phyloP scores from a whole-genome alignment of 306 rosid genomes.

The Phaseolus lunatus region DNA sequence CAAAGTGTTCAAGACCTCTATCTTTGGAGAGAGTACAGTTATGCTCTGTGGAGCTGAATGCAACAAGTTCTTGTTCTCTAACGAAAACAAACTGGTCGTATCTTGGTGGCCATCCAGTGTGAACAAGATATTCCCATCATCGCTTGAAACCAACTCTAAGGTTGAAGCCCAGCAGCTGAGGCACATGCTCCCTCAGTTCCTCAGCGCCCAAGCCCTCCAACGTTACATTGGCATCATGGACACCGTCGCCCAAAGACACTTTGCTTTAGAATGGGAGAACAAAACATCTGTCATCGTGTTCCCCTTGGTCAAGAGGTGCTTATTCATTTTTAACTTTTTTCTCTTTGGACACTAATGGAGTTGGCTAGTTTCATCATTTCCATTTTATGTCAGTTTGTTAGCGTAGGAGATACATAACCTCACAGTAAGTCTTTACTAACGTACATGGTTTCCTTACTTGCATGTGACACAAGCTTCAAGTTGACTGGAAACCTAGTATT shows the following conservation, averaged over 20 bases:
- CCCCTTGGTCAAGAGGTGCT: constrained; percentile 52
- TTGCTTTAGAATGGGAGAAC: constrained; percentile 60
- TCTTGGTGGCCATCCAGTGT: constrained; percentile 57
- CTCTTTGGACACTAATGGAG: too few relatives aligned
- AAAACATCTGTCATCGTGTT: constrained; percentile 44
- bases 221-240: constrained; percentile 69
- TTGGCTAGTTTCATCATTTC: too few relatives aligned
- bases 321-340: too few relatives aligned
- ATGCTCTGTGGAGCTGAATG: constrained; percentile 62
- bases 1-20: constrained; percentile 61
- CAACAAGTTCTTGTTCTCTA: constrained; percentile 75
- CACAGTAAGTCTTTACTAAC: too few relatives aligned
- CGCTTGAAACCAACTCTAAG: background rate
- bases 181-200: constrained; percentile 33
- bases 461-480: too few relatives aligned
- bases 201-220: constrained; percentile 63
- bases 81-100: constrained; percentile 68
- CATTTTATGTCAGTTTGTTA: too few relatives aligned
- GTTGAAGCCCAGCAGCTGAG: background rate
- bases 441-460: too few relatives aligned
- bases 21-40: constrained; percentile 55
- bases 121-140: constrained; percentile 16
- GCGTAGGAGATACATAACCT: too few relatives aligned
- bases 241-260: constrained; percentile 56
- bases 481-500: too few relatives aligned